A percentile compares a stretch with the other conserved stretches of the same genome.
phyloP scores from a whole-genome alignment of 164 flowering plant genomes.

The Vitis cinerea region DNA sequence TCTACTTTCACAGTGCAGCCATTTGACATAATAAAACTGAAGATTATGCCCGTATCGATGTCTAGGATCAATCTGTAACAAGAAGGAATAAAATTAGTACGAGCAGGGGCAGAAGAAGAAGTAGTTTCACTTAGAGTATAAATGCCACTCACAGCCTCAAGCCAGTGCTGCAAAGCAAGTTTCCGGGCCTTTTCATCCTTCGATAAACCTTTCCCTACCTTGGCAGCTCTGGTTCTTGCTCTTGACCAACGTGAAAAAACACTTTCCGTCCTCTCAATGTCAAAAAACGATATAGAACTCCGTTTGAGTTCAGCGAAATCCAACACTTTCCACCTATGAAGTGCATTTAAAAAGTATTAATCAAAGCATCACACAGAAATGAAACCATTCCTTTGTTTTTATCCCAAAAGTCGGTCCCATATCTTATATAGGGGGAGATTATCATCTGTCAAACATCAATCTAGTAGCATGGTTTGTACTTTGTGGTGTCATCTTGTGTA shows the following conservation, averaged over 20 bases:
- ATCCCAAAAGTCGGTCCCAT: no score
- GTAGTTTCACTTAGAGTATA: background rate
- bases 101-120: background rate
- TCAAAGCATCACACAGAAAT: background rate
- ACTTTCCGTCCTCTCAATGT: constrained; percentile 67
- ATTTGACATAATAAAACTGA: constrained; percentile 72
- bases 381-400: background rate
- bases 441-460: no score
- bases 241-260: constrained; percentile 88
- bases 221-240: constrained; percentile 88
- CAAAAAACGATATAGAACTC: constrained; percentile 87
- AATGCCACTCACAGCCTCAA: constrained; percentile 74
- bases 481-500: no score
- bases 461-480: no score
- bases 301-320: constrained; percentile 89
- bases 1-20: constrained; percentile 84
- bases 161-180: constrained; percentile 97
- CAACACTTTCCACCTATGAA: constrained; percentile 63
- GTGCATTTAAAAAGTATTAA: background rate
- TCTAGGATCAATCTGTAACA: constrained; percentile 84
- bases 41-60: constrained; percentile 98
- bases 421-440: no score
- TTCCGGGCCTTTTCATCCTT: constrained; percentile 85
- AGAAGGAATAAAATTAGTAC: constrained; percentile 4
- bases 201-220: constrained; percentile 95